Evolutionary conservation across 495 filamentous ascomycete species (phyloP).

Genomic region (Cercophora scortea): DNA sequence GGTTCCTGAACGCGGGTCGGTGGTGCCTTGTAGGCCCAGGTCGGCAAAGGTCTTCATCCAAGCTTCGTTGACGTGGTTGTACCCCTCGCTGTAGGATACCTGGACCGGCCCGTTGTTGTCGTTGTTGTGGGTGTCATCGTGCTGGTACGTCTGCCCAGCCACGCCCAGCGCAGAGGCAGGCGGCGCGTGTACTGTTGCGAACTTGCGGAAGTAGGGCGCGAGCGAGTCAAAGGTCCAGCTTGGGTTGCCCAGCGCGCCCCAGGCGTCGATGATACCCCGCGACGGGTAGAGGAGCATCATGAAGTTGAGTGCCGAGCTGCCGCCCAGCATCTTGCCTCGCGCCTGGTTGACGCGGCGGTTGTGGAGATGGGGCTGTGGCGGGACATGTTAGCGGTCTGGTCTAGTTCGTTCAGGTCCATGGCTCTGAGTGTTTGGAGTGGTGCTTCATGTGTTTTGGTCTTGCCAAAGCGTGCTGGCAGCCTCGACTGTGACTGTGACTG

Average conservation of each 20-base stretch:
- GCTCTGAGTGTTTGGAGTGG: no score
- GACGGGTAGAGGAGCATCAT: slow-evolving; percentile 40
- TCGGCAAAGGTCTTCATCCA: slow-evolving; percentile 29
- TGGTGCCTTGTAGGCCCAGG: slow-evolving; percentile 22
- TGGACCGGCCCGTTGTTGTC: slow-evolving; percentile 31
- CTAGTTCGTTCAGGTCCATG: no score
- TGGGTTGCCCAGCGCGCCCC: slow-evolving; percentile 45
- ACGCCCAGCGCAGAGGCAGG: slow-evolving; percentile 20
- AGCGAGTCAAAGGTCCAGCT: slow-evolving; percentile 45
- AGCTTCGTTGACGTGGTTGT: slow-evolving; percentile 23
- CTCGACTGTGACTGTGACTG: no score
- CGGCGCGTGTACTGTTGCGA: slow-evolving; percentile 25
- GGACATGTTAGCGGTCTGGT: no score
- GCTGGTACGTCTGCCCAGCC: slow-evolving; percentile 23
- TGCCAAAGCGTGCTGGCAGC: no score
- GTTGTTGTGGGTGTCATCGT: slow-evolving; percentile 7
- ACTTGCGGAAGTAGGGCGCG: slow-evolving; percentile 41
- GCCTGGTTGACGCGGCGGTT: slow-evolving; percentile 27
- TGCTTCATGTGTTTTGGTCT: no score
- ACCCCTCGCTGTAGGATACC: slow-evolving; percentile 31
- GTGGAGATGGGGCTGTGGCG: slow-evolving; percentile 23
- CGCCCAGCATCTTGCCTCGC: slow-evolving; percentile 50
- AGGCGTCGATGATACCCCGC: slow-evolving; percentile 41
- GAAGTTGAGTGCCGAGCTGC: slow-evolving; percentile 49
- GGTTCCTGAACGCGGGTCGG: slow-evolving; percentile 30